A percentile compares a stretch with the other conserved stretches of the same genome.
Evolutionary conservation across 805 yeast species (phyloP).

Genomic region (Pichia scutulata): DNA sequence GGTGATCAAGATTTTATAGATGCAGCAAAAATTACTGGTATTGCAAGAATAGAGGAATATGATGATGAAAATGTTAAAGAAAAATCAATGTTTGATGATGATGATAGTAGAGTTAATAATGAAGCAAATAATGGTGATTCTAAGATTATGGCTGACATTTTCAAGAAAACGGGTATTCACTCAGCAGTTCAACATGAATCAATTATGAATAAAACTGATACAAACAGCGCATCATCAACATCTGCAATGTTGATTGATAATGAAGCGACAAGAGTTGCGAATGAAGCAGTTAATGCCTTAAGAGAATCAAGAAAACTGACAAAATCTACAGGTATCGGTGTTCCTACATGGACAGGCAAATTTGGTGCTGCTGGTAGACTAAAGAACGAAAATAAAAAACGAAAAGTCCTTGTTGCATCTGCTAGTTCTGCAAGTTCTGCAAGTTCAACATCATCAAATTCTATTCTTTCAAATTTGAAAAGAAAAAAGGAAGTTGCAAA

Average conservation of each 20-base stretch:
- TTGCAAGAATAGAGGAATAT: conserved; percentile 61
- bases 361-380: conserved; percentile 75
- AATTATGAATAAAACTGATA: conserved; percentile 39
- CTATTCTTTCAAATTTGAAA: conserved; percentile 43
- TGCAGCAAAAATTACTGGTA: conserved; percentile 62
- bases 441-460: conserved; percentile 31
- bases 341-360: conserved; percentile 95
- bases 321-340: conserved; percentile 47
- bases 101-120: conserved; percentile 10
- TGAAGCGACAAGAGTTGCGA: conserved; percentile 55
- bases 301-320: conserved; percentile 53
- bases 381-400: background rate
- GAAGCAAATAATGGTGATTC: conserved; percentile 38
- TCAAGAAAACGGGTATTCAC: conserved; percentile 58
- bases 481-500: conserved; percentile 28
- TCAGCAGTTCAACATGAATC: conserved; percentile 75
- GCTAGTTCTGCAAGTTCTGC: background rate
- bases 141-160: conserved; percentile 65
- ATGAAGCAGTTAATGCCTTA: conserved; percentile 55
- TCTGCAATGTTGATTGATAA: conserved; percentile 48
- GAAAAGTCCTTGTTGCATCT: background rate
- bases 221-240: conserved; percentile 32
- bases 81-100: conserved; percentile 14
- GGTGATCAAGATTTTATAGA: conserved; percentile 68
- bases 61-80: conserved; percentile 21